Evolutionary conservation across 345 rosid genomes (phyloP), one percentile per base, ranked within the genome.

Genomic region (Punica granatum): DNA sequence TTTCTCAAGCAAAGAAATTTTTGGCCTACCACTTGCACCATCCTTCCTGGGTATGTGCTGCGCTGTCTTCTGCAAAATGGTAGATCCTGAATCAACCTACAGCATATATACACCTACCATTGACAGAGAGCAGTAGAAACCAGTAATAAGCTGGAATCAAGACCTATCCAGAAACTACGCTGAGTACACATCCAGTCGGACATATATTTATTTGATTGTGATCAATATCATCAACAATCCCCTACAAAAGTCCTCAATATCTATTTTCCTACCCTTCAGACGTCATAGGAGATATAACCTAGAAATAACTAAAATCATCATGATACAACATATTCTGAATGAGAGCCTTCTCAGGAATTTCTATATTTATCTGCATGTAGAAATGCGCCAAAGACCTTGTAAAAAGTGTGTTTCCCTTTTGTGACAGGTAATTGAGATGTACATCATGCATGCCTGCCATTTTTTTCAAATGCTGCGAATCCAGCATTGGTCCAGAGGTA

Each of bases 1-100:
- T 73, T 80, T 90, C 73, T 93, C 98, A 70, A 93, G 88, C 68
- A 80, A 66, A 33, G 98, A 79, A 75, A 83, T 66, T 76, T 84
- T 93, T 49, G 90, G 73, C 81, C 81, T 82, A 42, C 73, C 79
- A 81, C 67, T 81, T 43, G 88, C 83, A 71, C 90, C 78, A 33
- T 90, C 88, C 79, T 67, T 85, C 77, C 74, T 87, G 75, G 74
- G 86, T 33, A 69, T 21, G 43, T 78, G 83, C 32, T 77, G 83
- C 26, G 81, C 70, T 69, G 79, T 30, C 79, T 81, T 83, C 87
- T 83, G 83, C 78, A 81, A 13, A 64, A 67, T 70, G 44, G 66
- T 23, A 68, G 66, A 69, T 60, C n/a, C 32, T 23, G 51, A 74
- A 81, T 75, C 54, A 78, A 68, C 49, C 60, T 21, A 72, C 1